Conservation (phyloP, 441 rosid species). For the Gossypium schwendimanii region DNA sequence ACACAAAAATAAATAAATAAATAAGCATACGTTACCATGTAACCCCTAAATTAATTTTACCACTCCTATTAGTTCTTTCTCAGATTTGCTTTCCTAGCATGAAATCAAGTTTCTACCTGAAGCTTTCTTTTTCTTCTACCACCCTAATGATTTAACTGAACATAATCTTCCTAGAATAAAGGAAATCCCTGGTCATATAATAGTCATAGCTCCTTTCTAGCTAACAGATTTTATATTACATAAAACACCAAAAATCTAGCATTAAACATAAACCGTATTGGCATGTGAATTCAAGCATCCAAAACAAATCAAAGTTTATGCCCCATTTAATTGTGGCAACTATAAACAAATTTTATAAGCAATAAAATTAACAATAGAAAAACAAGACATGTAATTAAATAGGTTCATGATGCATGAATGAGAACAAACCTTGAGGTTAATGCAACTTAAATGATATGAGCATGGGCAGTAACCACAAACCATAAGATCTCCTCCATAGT, state of each 20-base stretch:
- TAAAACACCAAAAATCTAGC: not conserved
- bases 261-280: not conserved
- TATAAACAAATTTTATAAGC: not conserved
- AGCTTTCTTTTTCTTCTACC: not conserved
- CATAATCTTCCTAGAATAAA: not conserved
- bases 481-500: constrained; percentile 30
- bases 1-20: not conserved
- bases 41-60: not conserved
- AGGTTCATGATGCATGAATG: not conserved
- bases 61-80: not conserved
- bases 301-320: not conserved
- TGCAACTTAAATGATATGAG: constrained; percentile 34
- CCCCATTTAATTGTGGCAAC: not conserved
- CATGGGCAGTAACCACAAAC: constrained; percentile 27
- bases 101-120: not conserved
- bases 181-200: not conserved
- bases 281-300: not conserved
- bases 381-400: not conserved
- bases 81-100: not conserved
- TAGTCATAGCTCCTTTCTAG: not conserved
- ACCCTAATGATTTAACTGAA: not conserved
- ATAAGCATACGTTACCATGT: not conserved
- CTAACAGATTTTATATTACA: not conserved
- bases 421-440: constrained; percentile 26
- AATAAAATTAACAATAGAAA: not conserved